Conservation (phyloP, 352 stramenopile genomes). For the Phytophthora hybrid region DNA sequence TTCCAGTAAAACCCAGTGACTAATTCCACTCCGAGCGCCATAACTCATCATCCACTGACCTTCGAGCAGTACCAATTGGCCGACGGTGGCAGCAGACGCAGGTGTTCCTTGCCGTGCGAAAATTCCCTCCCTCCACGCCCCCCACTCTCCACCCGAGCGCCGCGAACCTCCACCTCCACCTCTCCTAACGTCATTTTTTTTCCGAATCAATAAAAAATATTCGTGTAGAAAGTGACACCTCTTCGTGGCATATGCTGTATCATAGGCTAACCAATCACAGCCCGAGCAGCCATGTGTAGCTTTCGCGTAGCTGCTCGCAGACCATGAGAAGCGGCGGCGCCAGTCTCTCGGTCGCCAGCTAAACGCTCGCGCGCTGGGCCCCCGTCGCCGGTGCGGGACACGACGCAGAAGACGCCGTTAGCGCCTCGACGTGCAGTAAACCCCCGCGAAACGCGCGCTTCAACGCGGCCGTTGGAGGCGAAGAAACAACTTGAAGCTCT, state of each 20-base stretch:
- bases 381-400: neutral
- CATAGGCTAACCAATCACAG: neutral
- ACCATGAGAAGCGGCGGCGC: neutral
- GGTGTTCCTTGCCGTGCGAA: conserved; percentile 18
- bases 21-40: neutral
- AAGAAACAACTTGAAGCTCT: neutral
- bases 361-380: neutral
- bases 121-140: neutral
- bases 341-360: neutral
- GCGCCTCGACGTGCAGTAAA: neutral
- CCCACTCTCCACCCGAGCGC: neutral
- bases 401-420: neutral
- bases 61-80: conserved; percentile 86
- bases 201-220: too few relatives aligned
- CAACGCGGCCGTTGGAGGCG: neutral
- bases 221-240: neutral
- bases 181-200: neutral
- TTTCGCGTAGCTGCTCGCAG: neutral
- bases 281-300: neutral
- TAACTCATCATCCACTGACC: conserved; percentile 38
- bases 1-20: neutral
- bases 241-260: neutral
- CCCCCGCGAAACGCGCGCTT: neutral
- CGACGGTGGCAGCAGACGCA: conserved; percentile 64
- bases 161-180: neutral